Evolutionary conservation across 2,329 filamentous ascomycete genomes (phyloP).

Genomic region (Zymoseptoria passerinii): DNA sequence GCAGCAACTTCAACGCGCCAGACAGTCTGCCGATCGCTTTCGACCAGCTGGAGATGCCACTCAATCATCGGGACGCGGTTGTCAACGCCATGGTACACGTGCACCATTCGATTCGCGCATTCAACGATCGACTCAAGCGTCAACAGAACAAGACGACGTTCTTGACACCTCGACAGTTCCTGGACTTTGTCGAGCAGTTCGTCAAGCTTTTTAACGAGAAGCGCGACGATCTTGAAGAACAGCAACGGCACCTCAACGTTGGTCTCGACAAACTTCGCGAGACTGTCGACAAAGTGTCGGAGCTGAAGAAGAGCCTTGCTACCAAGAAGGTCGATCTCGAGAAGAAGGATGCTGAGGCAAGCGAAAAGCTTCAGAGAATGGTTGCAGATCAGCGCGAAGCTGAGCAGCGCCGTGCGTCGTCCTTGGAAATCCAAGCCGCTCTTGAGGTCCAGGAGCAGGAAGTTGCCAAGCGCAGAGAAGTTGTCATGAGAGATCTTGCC

Average conservation of each 20-base stretch:
- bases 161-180: slow-evolving; percentile 90
- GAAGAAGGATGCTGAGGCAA: slow-evolving; percentile 88
- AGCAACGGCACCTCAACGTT: slow-evolving; percentile 95
- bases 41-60: slow-evolving; percentile 71
- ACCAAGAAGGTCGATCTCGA: slow-evolving; percentile 92
- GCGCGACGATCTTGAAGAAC: slow-evolving; percentile 94
- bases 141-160: slow-evolving; percentile 91
- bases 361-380: slow-evolving; percentile 96
- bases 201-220: slow-evolving; percentile 97
- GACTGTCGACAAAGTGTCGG: slow-evolving; percentile 93
- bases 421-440: slow-evolving; percentile 77
- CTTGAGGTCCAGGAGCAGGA: slow-evolving; percentile 84
- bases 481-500: slow-evolving; percentile 80
- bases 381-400: slow-evolving; percentile 91
- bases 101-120: slow-evolving; percentile 84
- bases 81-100: slow-evolving; percentile 99
- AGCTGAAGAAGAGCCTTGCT: slow-evolving; percentile 80
- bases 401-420: slow-evolving; percentile 80
- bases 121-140: slow-evolving; percentile 80
- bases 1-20: slow-evolving; percentile 73
- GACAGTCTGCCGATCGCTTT: slow-evolving; percentile 92
- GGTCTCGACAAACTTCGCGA: slow-evolving; percentile 95
- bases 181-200: slow-evolving; percentile 97
- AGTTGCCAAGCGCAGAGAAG: slow-evolving; percentile 71
- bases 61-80: slow-evolving; percentile 82